Evolutionary conservation across 1,139 yeast genomes (phyloP).

Genomic region (Blastobotrys petasosporus): DNA sequence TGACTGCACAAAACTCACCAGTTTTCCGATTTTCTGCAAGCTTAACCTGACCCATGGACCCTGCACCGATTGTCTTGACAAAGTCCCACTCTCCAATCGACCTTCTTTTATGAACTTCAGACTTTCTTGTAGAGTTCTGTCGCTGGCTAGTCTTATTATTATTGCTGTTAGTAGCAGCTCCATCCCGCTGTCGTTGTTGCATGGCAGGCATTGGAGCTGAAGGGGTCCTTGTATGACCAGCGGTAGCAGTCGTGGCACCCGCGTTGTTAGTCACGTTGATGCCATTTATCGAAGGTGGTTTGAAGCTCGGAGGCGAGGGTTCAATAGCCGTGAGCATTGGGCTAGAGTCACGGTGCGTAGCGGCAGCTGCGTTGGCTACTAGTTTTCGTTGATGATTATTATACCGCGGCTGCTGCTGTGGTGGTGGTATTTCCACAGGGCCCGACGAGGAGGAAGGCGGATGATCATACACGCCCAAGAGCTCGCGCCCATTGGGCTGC

Average conservation of each 20-base stretch:
- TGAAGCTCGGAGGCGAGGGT: slow-evolving; percentile 12
- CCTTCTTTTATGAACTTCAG: slow-evolving; percentile 46
- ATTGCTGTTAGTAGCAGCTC: slow-evolving; percentile 4
- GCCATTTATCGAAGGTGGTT: slow-evolving; percentile 4
- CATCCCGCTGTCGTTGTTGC: slow-evolving; percentile 3
- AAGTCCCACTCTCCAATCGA: slow-evolving; percentile 98
- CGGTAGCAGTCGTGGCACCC: background rate
- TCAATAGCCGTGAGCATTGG: slow-evolving; percentile 15
- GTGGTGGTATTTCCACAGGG: background rate
- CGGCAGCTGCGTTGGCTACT: background rate
- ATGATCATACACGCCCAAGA: background rate
- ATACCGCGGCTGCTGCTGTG: background rate
- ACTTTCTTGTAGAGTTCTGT: slow-evolving; percentile 2
- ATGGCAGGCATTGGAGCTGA: slow-evolving; percentile 6
- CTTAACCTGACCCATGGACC: slow-evolving; percentile 98
- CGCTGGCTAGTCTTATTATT: slow-evolving; percentile 2
- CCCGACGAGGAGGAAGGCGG: background rate
- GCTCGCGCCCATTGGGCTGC: background rate
- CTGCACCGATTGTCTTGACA: slow-evolving; percentile 92
- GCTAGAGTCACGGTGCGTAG: slow-evolving; percentile 9
- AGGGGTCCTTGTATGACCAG: background rate
- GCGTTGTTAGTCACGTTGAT: background rate
- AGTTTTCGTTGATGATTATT: background rate
- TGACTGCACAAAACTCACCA: slow-evolving; percentile 68
- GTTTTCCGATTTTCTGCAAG: slow-evolving; percentile 81